Conservation (phyloP, 768 basidiomycete species). For the Sistotremastrum niveocremeum region DNA sequence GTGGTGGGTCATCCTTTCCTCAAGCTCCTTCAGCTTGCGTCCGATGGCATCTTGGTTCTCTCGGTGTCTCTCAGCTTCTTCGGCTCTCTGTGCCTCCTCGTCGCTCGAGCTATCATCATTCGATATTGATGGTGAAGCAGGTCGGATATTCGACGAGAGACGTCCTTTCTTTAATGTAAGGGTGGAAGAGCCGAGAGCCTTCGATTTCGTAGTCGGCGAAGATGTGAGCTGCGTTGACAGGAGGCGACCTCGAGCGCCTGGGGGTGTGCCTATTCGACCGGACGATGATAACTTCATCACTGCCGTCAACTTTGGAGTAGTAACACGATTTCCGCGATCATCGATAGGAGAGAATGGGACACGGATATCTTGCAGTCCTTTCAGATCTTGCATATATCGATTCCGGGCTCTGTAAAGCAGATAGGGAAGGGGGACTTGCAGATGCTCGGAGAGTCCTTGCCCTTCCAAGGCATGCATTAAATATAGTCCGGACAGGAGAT, state of each 20-base stretch:
- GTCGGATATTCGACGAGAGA: slow-evolving; percentile 20
- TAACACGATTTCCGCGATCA: slow-evolving; percentile 2
- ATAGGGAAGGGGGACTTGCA: slow-evolving; percentile 74
- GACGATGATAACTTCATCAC: slow-evolving; percentile 22
- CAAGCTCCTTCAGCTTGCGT: slow-evolving; percentile 53
- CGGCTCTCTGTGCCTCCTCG: slow-evolving; percentile 43
- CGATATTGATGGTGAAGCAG: slow-evolving; percentile 39
- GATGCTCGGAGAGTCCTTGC: slow-evolving; percentile 70
- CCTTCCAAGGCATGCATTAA: slow-evolving; percentile 27
- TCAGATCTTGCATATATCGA: slow-evolving; percentile 74
- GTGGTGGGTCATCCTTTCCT: slow-evolving; percentile 63
- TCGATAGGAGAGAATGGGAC: slow-evolving; percentile 26
- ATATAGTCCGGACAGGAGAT: neutral
- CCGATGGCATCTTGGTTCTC: slow-evolving; percentile 59
- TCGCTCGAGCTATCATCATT: slow-evolving; percentile 34
- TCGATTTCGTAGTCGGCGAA: slow-evolving; percentile 30
- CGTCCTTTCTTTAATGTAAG: slow-evolving; percentile 41
- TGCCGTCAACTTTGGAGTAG: slow-evolving; percentile 1
- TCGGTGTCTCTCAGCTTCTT: slow-evolving; percentile 50
- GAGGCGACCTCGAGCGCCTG: slow-evolving; percentile 57
- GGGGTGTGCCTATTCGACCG: slow-evolving; percentile 36
- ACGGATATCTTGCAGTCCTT: slow-evolving; percentile 59
- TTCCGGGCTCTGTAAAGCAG: slow-evolving; percentile 74
- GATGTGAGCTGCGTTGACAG: slow-evolving; percentile 45
- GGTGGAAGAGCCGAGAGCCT: slow-evolving; percentile 54